Evolutionary conservation across 1,139 yeast species (phyloP), one percentile per base, ranked within the genome.

Genomic region (Saccharomyces hybrid): DNA sequence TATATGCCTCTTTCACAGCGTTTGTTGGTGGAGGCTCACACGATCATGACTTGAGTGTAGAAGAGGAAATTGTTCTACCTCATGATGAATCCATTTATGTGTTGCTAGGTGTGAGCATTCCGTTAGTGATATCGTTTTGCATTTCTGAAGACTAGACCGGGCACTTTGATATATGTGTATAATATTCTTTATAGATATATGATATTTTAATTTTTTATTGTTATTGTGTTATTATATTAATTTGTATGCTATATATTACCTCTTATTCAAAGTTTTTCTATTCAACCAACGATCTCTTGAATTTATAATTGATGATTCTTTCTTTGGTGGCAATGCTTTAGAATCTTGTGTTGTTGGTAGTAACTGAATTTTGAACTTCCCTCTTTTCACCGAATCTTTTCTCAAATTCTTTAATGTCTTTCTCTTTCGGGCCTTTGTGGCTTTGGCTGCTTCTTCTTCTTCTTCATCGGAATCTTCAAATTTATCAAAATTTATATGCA

Each of bases 201-300:
- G 28, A 48, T 8, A 44, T 12, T 47, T 24, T 50, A 31, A 34
- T 28, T 32, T 27, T 34, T 29, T 34, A 27, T 47, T 21, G 26
- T 16, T 32, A 16, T 27, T 8, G 32, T 38, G 34, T 38, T 48
- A 42, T 31, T 50, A 28, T 21, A 21, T n/a, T 24, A 14, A n/a
- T 32, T 50, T 24, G 31, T 42, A 14, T 12, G 27, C 19, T 52
- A 49, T 29, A 28, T 38, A 46, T 54, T 58, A 65, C 52, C 59
- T 64, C 50, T 68, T 67, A 24, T 61, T 63, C 54, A 83, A 68
- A 21, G 82, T 72, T 62, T 77, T 81, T 66, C 89, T 77, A 61
- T 76, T 78, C 60, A 84, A 71, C 88, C 88, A 84, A 62, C 79
- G 78, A 53, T 78, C 79, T 64, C 76, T 80, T 31, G 77, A 71